Base-by-base conservation (phyloP, 495 filamentous ascomycete species). In the Podospora tetraspora region DNA sequence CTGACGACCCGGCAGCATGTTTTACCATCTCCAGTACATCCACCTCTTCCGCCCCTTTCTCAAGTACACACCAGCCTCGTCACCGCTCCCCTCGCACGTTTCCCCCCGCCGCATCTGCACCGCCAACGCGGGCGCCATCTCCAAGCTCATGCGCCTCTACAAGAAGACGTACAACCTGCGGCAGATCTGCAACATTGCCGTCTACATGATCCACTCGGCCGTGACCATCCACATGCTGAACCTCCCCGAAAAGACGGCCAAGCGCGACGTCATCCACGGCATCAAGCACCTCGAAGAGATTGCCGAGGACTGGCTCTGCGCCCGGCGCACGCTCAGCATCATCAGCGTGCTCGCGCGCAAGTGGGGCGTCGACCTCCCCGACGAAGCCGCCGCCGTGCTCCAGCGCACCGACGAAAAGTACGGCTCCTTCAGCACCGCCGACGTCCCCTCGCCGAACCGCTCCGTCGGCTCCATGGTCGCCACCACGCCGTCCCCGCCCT, bases 41-140 rank as follows among this genome's bases (percentile, higher is more conserved):
- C 96, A 99, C 72, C 88, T 98, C 10, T 99, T 97, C 81, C 92
- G 95, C 5, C 94, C 95, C 0, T 99, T 99, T 77, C 85, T 99
- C 43, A 96, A 94, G 77, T 97, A 97, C 76, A 90, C 87, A 12
- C 90, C 88, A 64, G 78, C 85, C 22, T 89, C 85, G 7, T 95
- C 94, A 6, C 92, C 95, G 0, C 85, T 97, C 0, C 93, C 96
- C 7, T 76, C 89, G 9, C 90, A 97, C 77, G 92, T 97, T 27
- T 97, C 94, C 10, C 94, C 96, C 16, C 88, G 96, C 37, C 92
- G 92, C 73, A 85, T 95, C 58, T 96, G 95, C 80, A 93, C 92
- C 3, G 90, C 93, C 72, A 93, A 95, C 13, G 94, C 95, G 2
- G 87, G 88, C 6, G 88, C 87, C 61, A 94, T 98, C 61, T 97